Percentiles rank a stretch among this genome's conserved stretches.
phyloP scores from a whole-genome alignment of 768 basidiomycete species.

The Cystobasidium onofrii region DNA sequence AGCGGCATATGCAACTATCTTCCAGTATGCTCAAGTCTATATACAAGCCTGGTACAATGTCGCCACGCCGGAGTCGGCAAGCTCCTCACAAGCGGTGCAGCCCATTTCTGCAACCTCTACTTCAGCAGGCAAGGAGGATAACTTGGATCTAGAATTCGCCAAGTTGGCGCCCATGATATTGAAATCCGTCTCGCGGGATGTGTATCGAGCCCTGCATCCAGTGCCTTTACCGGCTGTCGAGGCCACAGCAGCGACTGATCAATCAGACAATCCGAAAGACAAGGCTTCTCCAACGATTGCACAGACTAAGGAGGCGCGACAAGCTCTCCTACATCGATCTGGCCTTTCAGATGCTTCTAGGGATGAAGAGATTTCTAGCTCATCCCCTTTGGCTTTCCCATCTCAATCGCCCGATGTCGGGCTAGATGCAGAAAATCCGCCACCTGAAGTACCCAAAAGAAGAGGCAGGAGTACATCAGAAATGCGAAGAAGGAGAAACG shows the following conservation, averaged over 20 bases:
- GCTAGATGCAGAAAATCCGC: not conserved
- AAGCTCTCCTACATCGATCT: conserved; percentile 8
- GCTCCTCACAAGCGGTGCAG: not conserved
- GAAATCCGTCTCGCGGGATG: conserved; percentile 4
- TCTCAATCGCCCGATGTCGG: not conserved
- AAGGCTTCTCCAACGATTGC: not conserved
- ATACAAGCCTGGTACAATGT: not conserved
- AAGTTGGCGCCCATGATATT: not conserved
- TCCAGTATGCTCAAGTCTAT: conserved; percentile 12
- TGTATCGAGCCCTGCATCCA: conserved; percentile 16
- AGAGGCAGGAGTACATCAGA: conserved; percentile 17
- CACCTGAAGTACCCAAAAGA: not conserved
- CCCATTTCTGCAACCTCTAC: not conserved
- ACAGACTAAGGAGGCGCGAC: not conserved
- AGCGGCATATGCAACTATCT: conserved; percentile 22
- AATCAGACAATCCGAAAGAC: not conserved
- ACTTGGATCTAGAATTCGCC: conserved; percentile 2
- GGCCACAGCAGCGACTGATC: not conserved
- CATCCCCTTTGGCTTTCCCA: not conserved
- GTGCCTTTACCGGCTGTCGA: not conserved
- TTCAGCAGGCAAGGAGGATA: not conserved
- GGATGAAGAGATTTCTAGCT: not conserved
- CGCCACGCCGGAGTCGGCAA: not conserved
- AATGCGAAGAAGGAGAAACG: conserved; percentile 24
- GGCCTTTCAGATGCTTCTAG: not conserved